These are phyloP conservation scores for Ilyonectria sp. DNA, from an alignment of 2,329 filamentous ascomycete species.

Conservation along the genomic window DNA sequence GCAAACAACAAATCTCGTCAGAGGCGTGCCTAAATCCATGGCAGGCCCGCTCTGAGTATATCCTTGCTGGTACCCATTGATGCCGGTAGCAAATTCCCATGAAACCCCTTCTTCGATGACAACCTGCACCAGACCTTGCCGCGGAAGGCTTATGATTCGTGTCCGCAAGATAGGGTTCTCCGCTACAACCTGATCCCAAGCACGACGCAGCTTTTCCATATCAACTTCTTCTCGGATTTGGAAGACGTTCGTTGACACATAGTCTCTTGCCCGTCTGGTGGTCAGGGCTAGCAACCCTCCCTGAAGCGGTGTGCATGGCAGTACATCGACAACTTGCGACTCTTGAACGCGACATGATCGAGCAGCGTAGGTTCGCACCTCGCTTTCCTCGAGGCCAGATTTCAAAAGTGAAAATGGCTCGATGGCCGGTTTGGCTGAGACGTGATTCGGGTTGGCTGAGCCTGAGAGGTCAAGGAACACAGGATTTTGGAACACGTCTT, in stretches of 20 bases:
- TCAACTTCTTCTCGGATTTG: slow-evolving; percentile 22
- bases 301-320: slow-evolving; percentile 59
- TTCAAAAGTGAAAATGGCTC: too few species aligned
- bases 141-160: slow-evolving; percentile 9
- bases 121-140: slow-evolving; percentile 25
- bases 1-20: slow-evolving; percentile 17
- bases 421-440: too few species aligned
- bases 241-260: slow-evolving; percentile 52
- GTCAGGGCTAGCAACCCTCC: slow-evolving; percentile 57
- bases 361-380: not conserved
- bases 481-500: too few species aligned
- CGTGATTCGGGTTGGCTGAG: too few species aligned
- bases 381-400: not conserved
- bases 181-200: slow-evolving; percentile 32
- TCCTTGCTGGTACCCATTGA: slow-evolving; percentile 4
- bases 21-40: slow-evolving; percentile 27
- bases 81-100: slow-evolving; percentile 6
- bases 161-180: slow-evolving; percentile 28
- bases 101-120: slow-evolving; percentile 14
- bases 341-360: not conserved
- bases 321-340: slow-evolving; percentile 48
- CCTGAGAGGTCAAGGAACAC: too few species aligned
- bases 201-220: slow-evolving; percentile 6
- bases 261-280: slow-evolving; percentile 53
- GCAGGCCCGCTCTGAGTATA: slow-evolving; percentile 9